Evolutionary conservation across 306 rosid genomes (phyloP).

Genomic region (Vigna reflexopilosa): DNA sequence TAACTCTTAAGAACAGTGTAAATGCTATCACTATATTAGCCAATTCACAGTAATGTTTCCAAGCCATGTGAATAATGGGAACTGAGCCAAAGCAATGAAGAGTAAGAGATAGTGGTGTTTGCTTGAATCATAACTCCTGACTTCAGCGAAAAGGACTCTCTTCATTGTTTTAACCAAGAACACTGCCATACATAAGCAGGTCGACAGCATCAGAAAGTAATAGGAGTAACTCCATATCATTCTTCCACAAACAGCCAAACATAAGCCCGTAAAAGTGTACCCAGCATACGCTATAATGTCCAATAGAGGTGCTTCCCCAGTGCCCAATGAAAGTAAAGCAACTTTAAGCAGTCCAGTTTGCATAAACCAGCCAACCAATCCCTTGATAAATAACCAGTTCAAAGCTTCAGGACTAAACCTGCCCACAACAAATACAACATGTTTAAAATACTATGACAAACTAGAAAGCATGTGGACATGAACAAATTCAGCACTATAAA

Average conservation of each 20-base stretch:
- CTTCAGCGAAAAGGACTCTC: conserved; percentile 91
- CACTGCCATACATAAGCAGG: conserved; percentile 91
- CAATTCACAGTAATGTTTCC: conserved; percentile 90
- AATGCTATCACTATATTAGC: conserved; percentile 59
- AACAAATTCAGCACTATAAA: neutral
- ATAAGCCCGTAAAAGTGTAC: conserved; percentile 79
- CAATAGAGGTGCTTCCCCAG: conserved; percentile 83
- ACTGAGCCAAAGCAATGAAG: conserved; percentile 88
- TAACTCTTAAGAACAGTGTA: conserved; percentile 45
- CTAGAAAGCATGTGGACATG: neutral
- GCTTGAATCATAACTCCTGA: conserved; percentile 87
- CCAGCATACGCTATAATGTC: conserved; percentile 91
- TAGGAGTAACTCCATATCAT: conserved; percentile 68
- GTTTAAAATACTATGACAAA: conserved; percentile 31
- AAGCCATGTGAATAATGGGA: conserved; percentile 93
- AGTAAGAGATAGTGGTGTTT: conserved; percentile 92
- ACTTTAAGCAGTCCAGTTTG: conserved; percentile 81
- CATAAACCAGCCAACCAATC: conserved; percentile 89
- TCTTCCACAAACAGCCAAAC: conserved; percentile 81
- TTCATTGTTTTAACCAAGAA: conserved; percentile 97
- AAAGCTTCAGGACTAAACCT: conserved; percentile 96
- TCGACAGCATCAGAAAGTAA: conserved; percentile 86
- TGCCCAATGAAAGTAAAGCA: conserved; percentile 74
- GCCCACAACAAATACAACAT: conserved; percentile 35
- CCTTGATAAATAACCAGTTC: conserved; percentile 93